Evolutionary conservation across 2,329 filamentous ascomycete genomes (phyloP), one percentile per base, ranked within the genome.

Genomic region (Cercospora janseana): DNA sequence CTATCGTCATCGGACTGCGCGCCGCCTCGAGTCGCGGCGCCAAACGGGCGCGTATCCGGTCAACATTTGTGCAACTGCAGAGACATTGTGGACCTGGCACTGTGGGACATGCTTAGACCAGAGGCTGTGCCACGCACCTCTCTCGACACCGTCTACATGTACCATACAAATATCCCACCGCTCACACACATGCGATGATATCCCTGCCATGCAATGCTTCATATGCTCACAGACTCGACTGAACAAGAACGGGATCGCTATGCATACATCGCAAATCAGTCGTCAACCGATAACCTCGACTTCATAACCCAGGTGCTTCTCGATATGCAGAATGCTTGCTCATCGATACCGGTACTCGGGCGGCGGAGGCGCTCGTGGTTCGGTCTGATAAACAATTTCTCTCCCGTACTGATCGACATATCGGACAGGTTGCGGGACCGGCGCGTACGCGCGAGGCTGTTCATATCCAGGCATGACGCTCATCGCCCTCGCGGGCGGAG

Each of bases 391-490:
- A n/a, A 41, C 27, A 20, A 69, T 54, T 44, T 65, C 63, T 37
- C 60, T 51, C 7, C 66, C 66, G 49, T 69, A 64, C 48, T 73
- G 69, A 49, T 75, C 73, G 16, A 73, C 64, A 60, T 73, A 75
- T 16, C 70, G 51, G 37, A 66, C 62, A 29, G 52, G 46, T 35
- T 57, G 60, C 21, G 49, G 46, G 40, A 52, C 41, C n/a, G 51
- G 51, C 38, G 46, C 49, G 23, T 51, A 51, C 7, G 54, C 49
- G n/a, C 51, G 48, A 9, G 52, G 46, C 38, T 61, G 58, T 23
- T 66, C 65, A 12, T 57, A 50, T 2, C 59, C 62, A 26, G 64
- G 72, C 50, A 70, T 64, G 26, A 74, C 68, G 51, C 72, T 75
- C 41, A 73, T 65, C 9, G 63, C 62, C 31, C 62, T 69, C 63